Conservation (phyloP, 1,284 basidiomycete species). For the Afroboletus lepidellus region DNA sequence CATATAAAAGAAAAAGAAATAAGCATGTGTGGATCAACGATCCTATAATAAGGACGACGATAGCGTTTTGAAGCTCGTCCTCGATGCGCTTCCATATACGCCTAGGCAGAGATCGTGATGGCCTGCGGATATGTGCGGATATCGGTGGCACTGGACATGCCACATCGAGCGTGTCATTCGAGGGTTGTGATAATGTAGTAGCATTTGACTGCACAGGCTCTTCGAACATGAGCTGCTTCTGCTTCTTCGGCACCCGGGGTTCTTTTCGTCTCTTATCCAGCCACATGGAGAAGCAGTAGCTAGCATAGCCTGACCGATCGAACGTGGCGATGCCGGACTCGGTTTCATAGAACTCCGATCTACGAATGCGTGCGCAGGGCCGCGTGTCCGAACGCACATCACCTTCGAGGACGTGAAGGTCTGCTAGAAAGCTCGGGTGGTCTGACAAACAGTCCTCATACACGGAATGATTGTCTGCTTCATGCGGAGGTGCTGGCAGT, state of each 20-base stretch:
- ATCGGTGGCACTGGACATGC: not conserved
- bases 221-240: slow-evolving; percentile 22
- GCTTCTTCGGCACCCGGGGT: slow-evolving; percentile 5
- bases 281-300: slow-evolving; percentile 28
- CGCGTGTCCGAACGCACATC: slow-evolving; percentile 9
- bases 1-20: slow-evolving; percentile 31
- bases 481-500: not conserved
- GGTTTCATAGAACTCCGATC: slow-evolving; percentile 31
- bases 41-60: slow-evolving; percentile 26
- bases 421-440: slow-evolving; percentile 18
- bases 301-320: slow-evolving; percentile 28
- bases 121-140: not conserved
- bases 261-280: slow-evolving; percentile 31
- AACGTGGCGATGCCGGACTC: slow-evolving; percentile 30
- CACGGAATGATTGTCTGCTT: slow-evolving; percentile 23
- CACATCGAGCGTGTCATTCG: not conserved
- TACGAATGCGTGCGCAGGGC: slow-evolving; percentile 6
- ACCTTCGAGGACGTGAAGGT: slow-evolving; percentile 23
- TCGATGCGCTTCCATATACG: slow-evolving; percentile 22
- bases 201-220: slow-evolving; percentile 19
- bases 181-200: slow-evolving; percentile 15
- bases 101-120: slow-evolving; percentile 10
- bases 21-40: slow-evolving; percentile 30
- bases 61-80: slow-evolving; percentile 31
- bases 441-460: slow-evolving; percentile 32